Base-by-base conservation (phyloP, 2,329 filamentous ascomycete species). In the Fulvia fulva region DNA sequence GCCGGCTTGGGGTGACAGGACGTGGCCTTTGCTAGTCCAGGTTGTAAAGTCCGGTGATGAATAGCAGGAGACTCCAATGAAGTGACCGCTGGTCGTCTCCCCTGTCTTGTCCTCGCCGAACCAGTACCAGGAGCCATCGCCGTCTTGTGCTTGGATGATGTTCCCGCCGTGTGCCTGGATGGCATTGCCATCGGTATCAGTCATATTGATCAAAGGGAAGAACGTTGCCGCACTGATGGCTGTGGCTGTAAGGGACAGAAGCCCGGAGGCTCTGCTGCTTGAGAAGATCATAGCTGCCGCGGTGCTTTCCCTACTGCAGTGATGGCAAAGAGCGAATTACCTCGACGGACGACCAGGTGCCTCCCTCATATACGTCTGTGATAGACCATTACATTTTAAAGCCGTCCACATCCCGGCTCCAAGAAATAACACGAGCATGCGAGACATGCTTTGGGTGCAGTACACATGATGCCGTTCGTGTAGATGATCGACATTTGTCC, bases 41-140 rank as follows among this genome's bases (percentile, higher is more conserved):
- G 86, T 78, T 0, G 87, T 80, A 0, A 89, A 77, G 69, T 89
- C 77, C 12, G 76, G 77, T 14, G 83, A 86, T 0, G 82, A 83
- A 70, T 88, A 89, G 73, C 86, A 89, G 69, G 87, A 88, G 64
- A 89, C 76, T 53, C 84, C 84, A 58, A 83, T 80, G 70, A 88
- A 89, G 32, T 52, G 55, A 21, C 62, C 64, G 30, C 57, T 58
- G 0, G 76, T 72, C 0, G 76, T 79, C 23, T 85, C 84, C n/a
- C 81, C 74, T 1, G 83, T 82, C 70, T 89, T 88, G 73, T 89
- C 86, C 69, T 89, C 87, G 16, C 87, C 87, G 32, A 88, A 82
- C 74, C 85, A 80, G 73, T 89, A 89, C 75, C 84, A 89, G 0
- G 79, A 81, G 9, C 75, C 77, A 45, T 78, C 77, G 21, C 58